A percentile compares a stretch with the other conserved stretches of the same genome.
These are phyloP conservation scores for Vaccinium corymbosum DNA, from an alignment of 148 eudicot genomes.

Conservation along the genomic window DNA sequence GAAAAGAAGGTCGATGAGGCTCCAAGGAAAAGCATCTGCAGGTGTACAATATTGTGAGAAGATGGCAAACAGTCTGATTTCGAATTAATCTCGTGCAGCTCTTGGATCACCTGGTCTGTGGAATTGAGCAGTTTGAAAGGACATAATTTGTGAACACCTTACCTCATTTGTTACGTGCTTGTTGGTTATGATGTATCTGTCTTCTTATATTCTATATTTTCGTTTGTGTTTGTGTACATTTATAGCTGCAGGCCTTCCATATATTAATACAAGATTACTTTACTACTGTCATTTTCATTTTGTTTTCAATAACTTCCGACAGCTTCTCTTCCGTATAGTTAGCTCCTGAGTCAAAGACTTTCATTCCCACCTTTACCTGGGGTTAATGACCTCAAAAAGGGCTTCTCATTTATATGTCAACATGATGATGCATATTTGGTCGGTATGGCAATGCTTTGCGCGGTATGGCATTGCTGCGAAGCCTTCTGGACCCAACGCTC, in stretches of 20 bases:
- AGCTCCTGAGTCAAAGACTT: no score
- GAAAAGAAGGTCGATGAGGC: slow-evolving; percentile 86
- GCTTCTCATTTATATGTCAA: not conserved
- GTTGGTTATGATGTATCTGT: not conserved
- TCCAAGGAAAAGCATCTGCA: slow-evolving; percentile 61
- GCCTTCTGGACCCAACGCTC: not conserved
- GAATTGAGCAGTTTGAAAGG: slow-evolving; percentile 17
- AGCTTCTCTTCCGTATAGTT: no score
- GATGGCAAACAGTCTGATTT: slow-evolving; percentile 5
- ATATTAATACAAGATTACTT: slow-evolving; percentile 11
- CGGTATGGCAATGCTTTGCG: not conserved
- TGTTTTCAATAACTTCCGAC: no score
- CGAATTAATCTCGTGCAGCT: slow-evolving; percentile 21
- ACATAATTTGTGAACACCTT: slow-evolving; percentile 30
- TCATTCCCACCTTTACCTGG: not conserved
- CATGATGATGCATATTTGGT: not conserved
- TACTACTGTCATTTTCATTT: no score
- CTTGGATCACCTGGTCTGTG: slow-evolving; percentile 24
- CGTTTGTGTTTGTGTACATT: slow-evolving; percentile 21
- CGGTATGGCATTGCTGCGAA: not conserved
- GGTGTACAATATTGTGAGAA: slow-evolving; percentile 75
- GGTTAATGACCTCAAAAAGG: slow-evolving; percentile 15
- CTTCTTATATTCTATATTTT: slow-evolving; percentile 14
- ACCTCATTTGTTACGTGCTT: slow-evolving; percentile 24
- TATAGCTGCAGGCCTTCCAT: slow-evolving; percentile 13